phyloP scores from a whole-genome alignment of 805 yeast genomes.

The Nadsonia fulvescens region DNA sequence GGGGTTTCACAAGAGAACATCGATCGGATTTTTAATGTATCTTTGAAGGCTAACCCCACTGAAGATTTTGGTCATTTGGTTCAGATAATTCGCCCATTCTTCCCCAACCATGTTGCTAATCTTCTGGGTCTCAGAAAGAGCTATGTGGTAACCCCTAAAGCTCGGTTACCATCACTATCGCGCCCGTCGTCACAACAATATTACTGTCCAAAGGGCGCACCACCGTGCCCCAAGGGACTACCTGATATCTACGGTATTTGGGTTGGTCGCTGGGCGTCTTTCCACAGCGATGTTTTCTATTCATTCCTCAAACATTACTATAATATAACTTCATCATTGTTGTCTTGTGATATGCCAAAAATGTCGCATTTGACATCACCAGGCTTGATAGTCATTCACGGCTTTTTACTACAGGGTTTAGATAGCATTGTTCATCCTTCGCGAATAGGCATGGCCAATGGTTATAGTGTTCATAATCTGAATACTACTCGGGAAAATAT shows the following conservation, averaged over 20 bases:
- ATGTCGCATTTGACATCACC: conserved; percentile 12
- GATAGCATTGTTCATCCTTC: conserved; percentile 12
- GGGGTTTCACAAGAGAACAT: conserved; percentile 14
- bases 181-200: not conserved
- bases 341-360: conserved; percentile 12
- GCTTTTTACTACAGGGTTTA: conserved; percentile 12
- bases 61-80: conserved; percentile 1
- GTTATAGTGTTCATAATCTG: too few species aligned
- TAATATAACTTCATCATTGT: conserved; percentile 14
- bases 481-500: too few species aligned
- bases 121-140: conserved; percentile 12
- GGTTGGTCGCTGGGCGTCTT: conserved; percentile 19
- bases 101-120: conserved; percentile 14
- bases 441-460: too few species aligned
- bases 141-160: conserved; percentile 1
- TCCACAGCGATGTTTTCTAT: conserved; percentile 20
- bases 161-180: not conserved
- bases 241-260: conserved; percentile 18
- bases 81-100: conserved; percentile 5
- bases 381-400: conserved; percentile 12
- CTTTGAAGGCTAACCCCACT: conserved; percentile 4
- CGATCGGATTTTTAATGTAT: conserved; percentile 11
- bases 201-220: conserved; percentile 2
- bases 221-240: conserved; percentile 8
- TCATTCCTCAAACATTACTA: conserved; percentile 26